Evolutionary conservation across 1,284 basidiomycete species (phyloP).

Genomic region (Mycosarcoma mackinlayi): DNA sequence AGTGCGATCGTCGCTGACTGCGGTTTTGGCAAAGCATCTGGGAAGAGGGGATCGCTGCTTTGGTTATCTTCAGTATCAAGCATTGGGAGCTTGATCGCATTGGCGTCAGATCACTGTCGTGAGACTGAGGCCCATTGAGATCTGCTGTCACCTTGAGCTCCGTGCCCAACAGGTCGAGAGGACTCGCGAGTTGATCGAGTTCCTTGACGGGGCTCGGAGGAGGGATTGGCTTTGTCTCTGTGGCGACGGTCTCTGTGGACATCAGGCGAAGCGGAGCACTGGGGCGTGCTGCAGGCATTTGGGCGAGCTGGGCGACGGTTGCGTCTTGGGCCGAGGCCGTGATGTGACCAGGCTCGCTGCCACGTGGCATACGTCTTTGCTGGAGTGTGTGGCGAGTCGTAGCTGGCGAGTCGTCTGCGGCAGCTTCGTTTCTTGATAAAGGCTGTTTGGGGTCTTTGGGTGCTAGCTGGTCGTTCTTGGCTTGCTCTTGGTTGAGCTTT

Average conservation of each 20-base stretch:
- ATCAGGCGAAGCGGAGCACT: constrained; percentile 24
- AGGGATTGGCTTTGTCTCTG: constrained; percentile 42
- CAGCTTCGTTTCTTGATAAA: not conserved
- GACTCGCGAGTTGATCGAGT: constrained; percentile 37
- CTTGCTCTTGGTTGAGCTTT: constrained; percentile 44
- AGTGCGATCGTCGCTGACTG: not conserved
- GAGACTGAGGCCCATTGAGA: constrained; percentile 4
- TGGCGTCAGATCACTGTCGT: not conserved
- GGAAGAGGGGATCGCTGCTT: constrained; percentile 9
- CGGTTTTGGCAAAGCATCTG: constrained; percentile 3
- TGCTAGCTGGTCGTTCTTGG: constrained; percentile 3
- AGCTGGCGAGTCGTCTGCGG: constrained; percentile 11
- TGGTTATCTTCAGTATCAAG: constrained; percentile 14
- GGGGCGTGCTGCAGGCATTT: constrained; percentile 21
- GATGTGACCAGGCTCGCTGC: constrained; percentile 35
- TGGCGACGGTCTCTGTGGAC: constrained; percentile 12
- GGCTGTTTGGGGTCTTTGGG: not conserved
- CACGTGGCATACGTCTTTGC: constrained; percentile 29
- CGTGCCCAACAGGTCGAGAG: constrained; percentile 54
- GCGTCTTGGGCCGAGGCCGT: not conserved
- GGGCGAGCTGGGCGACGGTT: not conserved
- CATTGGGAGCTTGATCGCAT: not conserved
- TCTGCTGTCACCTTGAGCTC: constrained; percentile 45
- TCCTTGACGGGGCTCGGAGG: constrained; percentile 53
- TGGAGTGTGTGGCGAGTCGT: constrained; percentile 1